A percentile compares a stretch with the other conserved stretches of the same genome.
Conservation (phyloP, 225 moss, liverwort and hornwort genomes). For the Takakia lepidozioides region DNA sequence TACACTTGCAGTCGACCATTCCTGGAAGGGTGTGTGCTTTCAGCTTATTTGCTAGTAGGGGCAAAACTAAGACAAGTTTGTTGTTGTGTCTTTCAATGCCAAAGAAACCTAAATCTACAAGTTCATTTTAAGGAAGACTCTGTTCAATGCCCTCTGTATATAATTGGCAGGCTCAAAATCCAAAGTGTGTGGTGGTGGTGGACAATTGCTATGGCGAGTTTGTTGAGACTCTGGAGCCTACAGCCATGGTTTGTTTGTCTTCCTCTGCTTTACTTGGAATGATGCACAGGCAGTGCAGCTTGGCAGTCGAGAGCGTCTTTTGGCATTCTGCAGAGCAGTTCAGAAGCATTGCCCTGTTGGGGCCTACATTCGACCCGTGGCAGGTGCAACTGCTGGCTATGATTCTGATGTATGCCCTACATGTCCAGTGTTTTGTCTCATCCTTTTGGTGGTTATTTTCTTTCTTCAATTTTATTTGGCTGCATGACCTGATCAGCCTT, state of each 20-base stretch:
- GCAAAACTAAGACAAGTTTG: no score
- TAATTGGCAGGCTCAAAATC: slow-evolving; percentile 73
- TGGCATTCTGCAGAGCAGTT: slow-evolving; percentile 80
- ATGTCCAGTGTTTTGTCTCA: no score
- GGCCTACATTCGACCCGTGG: slow-evolving; percentile 80
- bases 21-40: no score
- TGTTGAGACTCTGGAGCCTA: slow-evolving; percentile 75
- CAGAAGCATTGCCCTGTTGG: slow-evolving; percentile 84
- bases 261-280: slow-evolving; percentile 2
- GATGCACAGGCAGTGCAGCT: slow-evolving; percentile 71
- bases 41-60: no score
- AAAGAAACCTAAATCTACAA: no score
- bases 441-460: no score
- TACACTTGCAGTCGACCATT: no score
- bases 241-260: slow-evolving; percentile 56
- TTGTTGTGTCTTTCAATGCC: no score
- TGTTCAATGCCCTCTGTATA: no score
- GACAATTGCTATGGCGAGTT: slow-evolving; percentile 98
- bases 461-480: no score
- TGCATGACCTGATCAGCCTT: no score
- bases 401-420: slow-evolving; percentile 79
- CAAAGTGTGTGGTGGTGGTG: slow-evolving; percentile 69
- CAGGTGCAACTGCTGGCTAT: slow-evolving; percentile 83
- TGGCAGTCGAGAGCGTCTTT: slow-evolving; percentile 61
- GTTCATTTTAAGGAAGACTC: no score